Conservation (phyloP, 2,329 filamentous ascomycete species). For the Colletotrichum shisoi region DNA sequence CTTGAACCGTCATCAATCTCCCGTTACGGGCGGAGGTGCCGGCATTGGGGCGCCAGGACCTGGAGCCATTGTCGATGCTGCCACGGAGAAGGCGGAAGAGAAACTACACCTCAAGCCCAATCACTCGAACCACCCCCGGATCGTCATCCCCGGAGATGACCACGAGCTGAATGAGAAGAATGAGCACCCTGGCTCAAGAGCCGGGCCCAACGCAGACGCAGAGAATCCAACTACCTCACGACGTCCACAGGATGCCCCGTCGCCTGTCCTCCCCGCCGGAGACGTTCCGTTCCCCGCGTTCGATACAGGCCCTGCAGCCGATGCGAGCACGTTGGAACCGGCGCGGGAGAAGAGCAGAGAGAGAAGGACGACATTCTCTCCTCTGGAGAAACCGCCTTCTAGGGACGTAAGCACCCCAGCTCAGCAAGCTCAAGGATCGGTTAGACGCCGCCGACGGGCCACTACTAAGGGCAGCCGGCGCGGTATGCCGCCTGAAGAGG, state of each 20-base stretch:
- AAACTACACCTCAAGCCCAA: conserved; percentile 44
- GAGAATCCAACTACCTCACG: conserved; percentile 44
- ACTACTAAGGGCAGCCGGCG: conserved; percentile 74
- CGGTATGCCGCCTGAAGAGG: conserved; percentile 74
- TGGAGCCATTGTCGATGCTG: conserved; percentile 49
- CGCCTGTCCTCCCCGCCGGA: conserved; percentile 54
- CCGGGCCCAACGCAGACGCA: conserved; percentile 40
- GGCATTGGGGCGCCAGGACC: conserved; percentile 56
- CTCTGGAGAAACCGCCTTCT: conserved; percentile 58
- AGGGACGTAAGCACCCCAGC: conserved; percentile 46
- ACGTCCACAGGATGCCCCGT: conserved; percentile 49
- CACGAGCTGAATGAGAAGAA: conserved; percentile 53
- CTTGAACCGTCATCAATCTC: conserved; percentile 46
- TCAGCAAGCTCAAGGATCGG: conserved; percentile 55
- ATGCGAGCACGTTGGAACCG: conserved; percentile 47
- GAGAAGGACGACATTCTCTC: conserved; percentile 65
- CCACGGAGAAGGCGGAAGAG: conserved; percentile 49
- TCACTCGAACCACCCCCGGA: conserved; percentile 45
- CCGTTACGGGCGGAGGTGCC: conserved; percentile 48
- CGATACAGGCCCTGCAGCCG: conserved; percentile 47
- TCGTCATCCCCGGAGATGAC: conserved; percentile 47
- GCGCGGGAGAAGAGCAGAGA: conserved; percentile 53
- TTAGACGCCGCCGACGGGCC: conserved; percentile 70
- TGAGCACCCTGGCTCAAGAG: conserved; percentile 14
- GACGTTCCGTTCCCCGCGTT: conserved; percentile 59